A percentile compares a stretch with the other conserved stretches of the same genome.
phyloP scores from a whole-genome alignment of 768 basidiomycete species.

The Nevesoporus exiguus region DNA sequence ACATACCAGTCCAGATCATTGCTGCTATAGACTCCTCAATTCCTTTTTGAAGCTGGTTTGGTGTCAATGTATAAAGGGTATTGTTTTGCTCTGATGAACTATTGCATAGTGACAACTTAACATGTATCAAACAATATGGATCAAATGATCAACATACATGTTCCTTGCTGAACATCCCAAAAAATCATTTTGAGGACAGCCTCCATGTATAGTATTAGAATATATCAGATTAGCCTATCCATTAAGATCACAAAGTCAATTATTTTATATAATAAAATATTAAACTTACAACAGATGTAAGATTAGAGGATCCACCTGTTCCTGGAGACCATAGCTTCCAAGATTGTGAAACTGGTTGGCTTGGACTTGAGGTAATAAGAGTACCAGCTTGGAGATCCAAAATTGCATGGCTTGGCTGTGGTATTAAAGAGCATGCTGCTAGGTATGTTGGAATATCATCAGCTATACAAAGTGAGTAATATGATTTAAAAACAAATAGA shows the following conservation, averaged over 20 bases:
- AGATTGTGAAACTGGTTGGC: too few species aligned
- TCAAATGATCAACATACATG: too few species aligned
- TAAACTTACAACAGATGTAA: neutral
- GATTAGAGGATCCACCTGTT: neutral
- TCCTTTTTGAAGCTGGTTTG: neutral
- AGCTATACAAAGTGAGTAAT: too few species aligned
- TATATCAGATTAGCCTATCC: too few species aligned
- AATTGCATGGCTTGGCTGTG: neutral
- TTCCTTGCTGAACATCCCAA: too few species aligned
- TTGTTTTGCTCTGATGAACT: neutral
- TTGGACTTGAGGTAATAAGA: neutral
- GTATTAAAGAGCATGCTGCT: constrained; percentile 7
- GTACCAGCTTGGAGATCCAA: constrained; percentile 1
- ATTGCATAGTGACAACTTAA: neutral
- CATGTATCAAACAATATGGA: too few species aligned
- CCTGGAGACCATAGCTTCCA: constrained; percentile 13
- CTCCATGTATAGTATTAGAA: too few species aligned
- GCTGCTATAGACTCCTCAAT: constrained; percentile 4
- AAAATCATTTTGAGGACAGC: too few species aligned
- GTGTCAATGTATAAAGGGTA: neutral
- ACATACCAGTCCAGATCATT: constrained; percentile 12
- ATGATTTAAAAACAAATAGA: too few species aligned
- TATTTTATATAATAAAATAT: too few species aligned
- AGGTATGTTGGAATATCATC: neutral
- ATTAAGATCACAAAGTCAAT: too few species aligned